Evolutionary conservation across 2,329 filamentous ascomycete species (phyloP).

Genomic region (Xylaria multiplex): DNA sequence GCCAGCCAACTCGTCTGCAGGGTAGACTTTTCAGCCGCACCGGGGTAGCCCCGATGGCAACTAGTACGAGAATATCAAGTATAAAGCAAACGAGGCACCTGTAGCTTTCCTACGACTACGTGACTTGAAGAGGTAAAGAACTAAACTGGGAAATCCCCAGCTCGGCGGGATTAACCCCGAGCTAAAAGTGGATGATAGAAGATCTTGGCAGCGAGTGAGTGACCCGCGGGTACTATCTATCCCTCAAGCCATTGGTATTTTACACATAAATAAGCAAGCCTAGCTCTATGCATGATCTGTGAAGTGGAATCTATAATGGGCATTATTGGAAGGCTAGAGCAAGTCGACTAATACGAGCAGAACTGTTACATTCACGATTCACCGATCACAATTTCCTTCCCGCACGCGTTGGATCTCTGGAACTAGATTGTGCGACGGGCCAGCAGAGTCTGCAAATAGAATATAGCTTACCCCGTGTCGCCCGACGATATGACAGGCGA

Average conservation of each 20-base stretch:
- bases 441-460: neutral
- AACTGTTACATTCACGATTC: neutral
- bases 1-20: neutral
- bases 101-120: neutral
- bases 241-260: neutral
- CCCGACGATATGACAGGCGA: constrained; percentile 2
- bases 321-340: neutral
- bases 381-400: constrained; percentile 4
- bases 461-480: constrained; percentile 5
- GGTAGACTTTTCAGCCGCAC: neutral
- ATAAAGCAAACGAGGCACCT: neutral
- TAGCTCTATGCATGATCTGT: neutral
- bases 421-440: neutral
- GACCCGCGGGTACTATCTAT: constrained; percentile 2
- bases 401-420: constrained; percentile 5
- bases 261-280: neutral
- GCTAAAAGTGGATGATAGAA: constrained; percentile 11
- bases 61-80: too few species aligned
- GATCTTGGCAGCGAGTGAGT: constrained; percentile 27
- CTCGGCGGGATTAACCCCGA: constrained; percentile 34
- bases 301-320: neutral
- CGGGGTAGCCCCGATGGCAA: too few species aligned
- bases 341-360: neutral
- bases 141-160: neutral
- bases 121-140: neutral